A percentile compares a stretch with the other conserved stretches of the same genome.
Conservation (phyloP, 768 basidiomycete species). For the Boletus rubescentipes region DNA sequence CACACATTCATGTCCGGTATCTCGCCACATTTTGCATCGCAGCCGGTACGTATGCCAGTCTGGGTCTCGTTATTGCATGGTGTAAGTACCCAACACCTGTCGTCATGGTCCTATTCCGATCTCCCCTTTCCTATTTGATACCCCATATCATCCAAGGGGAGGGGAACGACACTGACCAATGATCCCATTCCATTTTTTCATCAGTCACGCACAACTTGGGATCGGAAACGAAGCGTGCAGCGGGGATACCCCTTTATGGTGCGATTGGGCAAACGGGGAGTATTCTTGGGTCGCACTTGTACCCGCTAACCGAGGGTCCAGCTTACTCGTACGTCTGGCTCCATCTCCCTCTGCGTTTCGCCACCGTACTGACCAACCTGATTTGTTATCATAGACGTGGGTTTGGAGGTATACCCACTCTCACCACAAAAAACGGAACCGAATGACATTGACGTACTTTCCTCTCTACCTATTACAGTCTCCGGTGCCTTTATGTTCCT, state of each 20-base stretch:
- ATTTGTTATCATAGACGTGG: conserved; percentile 11
- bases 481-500: conserved; percentile 26
- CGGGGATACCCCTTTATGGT: conserved; percentile 42
- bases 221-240: conserved; percentile 46
- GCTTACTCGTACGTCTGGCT: conserved; percentile 33
- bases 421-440: not conserved
- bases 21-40: conserved; percentile 47
- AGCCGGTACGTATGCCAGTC: conserved; percentile 44
- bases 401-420: conserved; percentile 13
- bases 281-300: conserved; percentile 42
- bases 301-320: conserved; percentile 41
- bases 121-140: not conserved
- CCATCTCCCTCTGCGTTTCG: not conserved
- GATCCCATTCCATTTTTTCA: not conserved
- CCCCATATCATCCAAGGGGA: not conserved
- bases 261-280: conserved; percentile 43
- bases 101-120: not conserved
- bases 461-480: not conserved
- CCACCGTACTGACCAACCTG: not conserved
- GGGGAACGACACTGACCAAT: not conserved
- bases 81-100: conserved; percentile 32
- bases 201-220: conserved; percentile 43
- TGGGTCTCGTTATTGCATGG: conserved; percentile 49
- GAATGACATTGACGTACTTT: not conserved
- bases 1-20: conserved; percentile 39